A percentile compares a stretch with the other conserved stretches of the same genome.
Evolutionary conservation across 2,329 filamentous ascomycete species (phyloP).

Genomic region (Stylonectria norvegica): DNA sequence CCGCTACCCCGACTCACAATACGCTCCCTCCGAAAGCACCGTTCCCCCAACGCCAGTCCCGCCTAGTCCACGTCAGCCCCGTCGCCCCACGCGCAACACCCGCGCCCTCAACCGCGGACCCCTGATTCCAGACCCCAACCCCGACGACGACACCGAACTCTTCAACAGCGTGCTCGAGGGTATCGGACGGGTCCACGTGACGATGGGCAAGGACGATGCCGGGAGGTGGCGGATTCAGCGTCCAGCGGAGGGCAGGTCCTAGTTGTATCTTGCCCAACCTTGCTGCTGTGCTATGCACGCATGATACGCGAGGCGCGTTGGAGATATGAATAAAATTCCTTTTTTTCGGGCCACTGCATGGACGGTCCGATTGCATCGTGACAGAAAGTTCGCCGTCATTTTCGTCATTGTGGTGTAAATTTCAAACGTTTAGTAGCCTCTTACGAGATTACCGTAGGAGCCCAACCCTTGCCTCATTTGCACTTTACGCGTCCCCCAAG

Average conservation of each 20-base stretch:
- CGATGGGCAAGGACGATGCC: constrained; percentile 36
- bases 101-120: neutral
- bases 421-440: no score
- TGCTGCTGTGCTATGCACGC: neutral
- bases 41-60: no score
- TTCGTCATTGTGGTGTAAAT: no score
- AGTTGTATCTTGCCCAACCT: constrained; percentile 4
- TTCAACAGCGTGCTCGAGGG: constrained; percentile 36
- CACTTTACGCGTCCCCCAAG: no score
- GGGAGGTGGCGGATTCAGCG: constrained; percentile 41
- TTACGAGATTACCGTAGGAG: no score
- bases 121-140: neutral
- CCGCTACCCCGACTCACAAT: constrained; percentile 9
- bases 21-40: no score
- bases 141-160: constrained; percentile 27
- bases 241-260: constrained; percentile 12
- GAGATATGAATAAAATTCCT: no score
- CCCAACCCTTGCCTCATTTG: no score
- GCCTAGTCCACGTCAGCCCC: neutral
- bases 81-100: neutral
- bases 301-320: no score
- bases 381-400: no score
- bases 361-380: no score
- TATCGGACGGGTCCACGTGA: constrained; percentile 33
- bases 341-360: no score